Evolutionary conservation across 495 filamentous ascomycete genomes (phyloP).

Genomic region (Tuber magnatum): DNA sequence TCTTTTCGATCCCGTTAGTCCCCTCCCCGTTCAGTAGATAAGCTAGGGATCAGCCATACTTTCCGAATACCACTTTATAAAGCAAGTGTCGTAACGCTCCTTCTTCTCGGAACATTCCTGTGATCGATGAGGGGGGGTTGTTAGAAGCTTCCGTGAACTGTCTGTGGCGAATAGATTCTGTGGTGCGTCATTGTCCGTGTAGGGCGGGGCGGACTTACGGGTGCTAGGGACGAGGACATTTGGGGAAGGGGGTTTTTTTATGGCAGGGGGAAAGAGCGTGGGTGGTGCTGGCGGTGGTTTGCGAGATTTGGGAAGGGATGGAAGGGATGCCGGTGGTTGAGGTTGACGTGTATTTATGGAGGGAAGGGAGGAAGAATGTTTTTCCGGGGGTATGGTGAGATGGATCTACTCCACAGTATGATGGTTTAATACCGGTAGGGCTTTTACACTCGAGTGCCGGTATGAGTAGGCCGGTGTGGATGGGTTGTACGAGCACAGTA

Average conservation of each 20-base stretch:
- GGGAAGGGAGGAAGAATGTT: not conserved
- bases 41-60: slow-evolving; percentile 46
- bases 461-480: too few species aligned
- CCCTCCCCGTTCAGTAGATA: not conserved
- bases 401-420: not conserved
- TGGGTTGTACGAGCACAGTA: too few species aligned
- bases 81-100: slow-evolving; percentile 63
- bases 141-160: slow-evolving; percentile 17
- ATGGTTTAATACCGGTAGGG: too few species aligned
- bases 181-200: not conserved
- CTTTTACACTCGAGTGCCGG: too few species aligned
- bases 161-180: not conserved
- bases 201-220: not conserved
- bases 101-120: slow-evolving; percentile 43
- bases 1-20: slow-evolving; percentile 44
- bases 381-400: not conserved
- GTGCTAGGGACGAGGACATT: not conserved
- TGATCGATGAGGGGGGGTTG: slow-evolving; percentile 8
- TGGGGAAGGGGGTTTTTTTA: not conserved
- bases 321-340: not conserved
- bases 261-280: not conserved
- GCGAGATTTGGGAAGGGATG: not conserved
- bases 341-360: not conserved
- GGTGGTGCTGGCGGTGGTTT: not conserved
- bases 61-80: slow-evolving; percentile 74